These are phyloP conservation scores for Chloropicon primus DNA, from an alignment of 139 green algal genomes.

Conservation along the genomic window DNA sequence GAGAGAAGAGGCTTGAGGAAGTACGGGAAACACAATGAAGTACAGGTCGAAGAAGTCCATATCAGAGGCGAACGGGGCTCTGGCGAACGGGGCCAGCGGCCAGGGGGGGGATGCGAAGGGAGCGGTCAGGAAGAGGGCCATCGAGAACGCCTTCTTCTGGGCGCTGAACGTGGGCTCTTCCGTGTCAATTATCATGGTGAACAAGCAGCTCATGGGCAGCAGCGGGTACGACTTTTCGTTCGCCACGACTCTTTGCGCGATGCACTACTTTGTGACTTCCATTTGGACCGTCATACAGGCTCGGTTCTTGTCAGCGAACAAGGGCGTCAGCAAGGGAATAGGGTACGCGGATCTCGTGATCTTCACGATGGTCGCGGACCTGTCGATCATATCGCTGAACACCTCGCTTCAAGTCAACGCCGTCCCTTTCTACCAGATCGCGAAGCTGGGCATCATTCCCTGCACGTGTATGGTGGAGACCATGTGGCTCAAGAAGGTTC, in stretches of 20 bases:
- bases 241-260: conserved; percentile 35
- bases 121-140: not conserved
- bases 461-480: conserved; percentile 74
- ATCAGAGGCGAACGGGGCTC: not conserved
- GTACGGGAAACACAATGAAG: not conserved
- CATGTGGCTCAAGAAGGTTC: conserved; percentile 45
- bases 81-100: not conserved
- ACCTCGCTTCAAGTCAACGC: conserved; percentile 52
- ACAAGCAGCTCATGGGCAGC: conserved; percentile 22
- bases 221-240: conserved; percentile 18
- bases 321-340: not conserved
- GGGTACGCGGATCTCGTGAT: conserved; percentile 28
- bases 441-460: conserved; percentile 90
- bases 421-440: conserved; percentile 61
- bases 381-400: conserved; percentile 53
- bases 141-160: conserved; percentile 6
- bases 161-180: conserved; percentile 16
- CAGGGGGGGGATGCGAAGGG: not conserved
- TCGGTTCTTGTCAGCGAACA: not conserved
- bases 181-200: conserved; percentile 23
- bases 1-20: not conserved
- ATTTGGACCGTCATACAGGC: conserved; percentile 22
- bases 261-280: conserved; percentile 43
- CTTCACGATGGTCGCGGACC: conserved; percentile 37
- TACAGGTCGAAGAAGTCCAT: not conserved